Base-by-base conservation (phyloP, 2,329 filamentous ascomycete genomes). In the Chaetomium strumarium region DNA sequence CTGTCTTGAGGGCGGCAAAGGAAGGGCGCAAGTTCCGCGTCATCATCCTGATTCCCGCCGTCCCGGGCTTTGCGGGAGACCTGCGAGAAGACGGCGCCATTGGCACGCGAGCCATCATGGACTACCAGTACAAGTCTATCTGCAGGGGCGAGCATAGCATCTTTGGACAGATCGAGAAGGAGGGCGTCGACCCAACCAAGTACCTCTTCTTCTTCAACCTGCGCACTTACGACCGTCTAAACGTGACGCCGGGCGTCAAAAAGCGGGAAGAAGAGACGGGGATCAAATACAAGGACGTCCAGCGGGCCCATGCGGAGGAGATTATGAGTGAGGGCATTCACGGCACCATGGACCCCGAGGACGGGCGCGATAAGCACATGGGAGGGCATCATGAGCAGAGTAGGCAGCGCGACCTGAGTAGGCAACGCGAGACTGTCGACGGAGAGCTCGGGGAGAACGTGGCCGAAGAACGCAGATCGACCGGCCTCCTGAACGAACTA, bases 141-240 rank as follows among this genome's bases (percentile, higher is more conserved):
- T 86, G 81, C 68, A 81, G 88, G 33, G 86, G 87, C 30, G 86
- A 86, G 2, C 72, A 52, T 92, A 96, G 90, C 5, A 97, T 99
- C 48, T 93, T 87, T 62, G 90, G 81, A 37, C 85, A 87, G 64
- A 83, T 96, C 53, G 75, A 76, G 52, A 70, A 69, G 41, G 81
- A 87, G 57, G 90, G 88, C 1, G 80, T 93, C 1, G 84, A 96
- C 61, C 90, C 91, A 0, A 79, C 64, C 0, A 64, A 96, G 55
- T 80, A 97, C 69, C 84, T 99, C 31, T 96, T 95, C 70, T 79
- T 95, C 64, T 99, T 97, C 77, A 97, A 97, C 61, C 74, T 99
- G 38, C 81, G 93, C 17, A 90, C 87, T 1, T 99, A 95, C 66
- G 93, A 97, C 67, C 87, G 93, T 13, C 77, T 99, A 55, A 95